Percentiles rank a stretch among this genome's conserved stretches.
phyloP scores from a whole-genome alignment of 768 basidiomycete species.

The Termitomyces sp. region DNA sequence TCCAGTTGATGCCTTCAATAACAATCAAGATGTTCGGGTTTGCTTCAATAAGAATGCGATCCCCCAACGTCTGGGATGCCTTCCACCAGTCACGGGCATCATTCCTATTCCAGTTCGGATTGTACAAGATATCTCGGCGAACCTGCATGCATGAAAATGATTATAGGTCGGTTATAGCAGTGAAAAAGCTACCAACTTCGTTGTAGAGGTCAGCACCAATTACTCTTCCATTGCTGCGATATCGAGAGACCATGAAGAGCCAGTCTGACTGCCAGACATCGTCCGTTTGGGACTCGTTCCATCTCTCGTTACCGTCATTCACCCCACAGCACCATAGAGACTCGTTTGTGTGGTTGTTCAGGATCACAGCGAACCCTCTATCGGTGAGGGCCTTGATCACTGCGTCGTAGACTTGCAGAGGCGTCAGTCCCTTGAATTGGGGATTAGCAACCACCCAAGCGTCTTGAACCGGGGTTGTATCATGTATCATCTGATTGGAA shows the following conservation, averaged over 20 bases:
- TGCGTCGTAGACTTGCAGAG: constrained; percentile 12
- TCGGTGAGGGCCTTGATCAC: constrained; percentile 12
- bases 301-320: constrained; percentile 13
- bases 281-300: constrained; percentile 14
- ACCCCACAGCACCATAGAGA: constrained; percentile 14
- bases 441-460: constrained; percentile 11
- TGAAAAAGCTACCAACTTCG: constrained; percentile 4
- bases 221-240: constrained; percentile 10
- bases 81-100: constrained; percentile 10
- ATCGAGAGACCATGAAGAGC: constrained; percentile 15
- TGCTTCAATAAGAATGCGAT: constrained; percentile 13
- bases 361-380: constrained; percentile 13
- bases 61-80: constrained; percentile 5
- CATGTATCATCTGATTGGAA: constrained; percentile 17
- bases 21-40: constrained; percentile 14
- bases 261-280: constrained; percentile 12
- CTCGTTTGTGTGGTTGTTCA: constrained; percentile 15
- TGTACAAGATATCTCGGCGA: constrained; percentile 10
- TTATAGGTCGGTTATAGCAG: neutral
- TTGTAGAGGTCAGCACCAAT: constrained; percentile 14
- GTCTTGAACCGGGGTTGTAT: constrained; percentile 9
- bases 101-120: constrained; percentile 11
- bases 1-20: constrained; percentile 16
- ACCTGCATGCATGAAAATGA: constrained; percentile 1
- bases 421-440: constrained; percentile 10